These are phyloP conservation scores for Neurospora africana DNA, from an alignment of 495 filamentous ascomycete genomes.

Conservation along the genomic window DNA sequence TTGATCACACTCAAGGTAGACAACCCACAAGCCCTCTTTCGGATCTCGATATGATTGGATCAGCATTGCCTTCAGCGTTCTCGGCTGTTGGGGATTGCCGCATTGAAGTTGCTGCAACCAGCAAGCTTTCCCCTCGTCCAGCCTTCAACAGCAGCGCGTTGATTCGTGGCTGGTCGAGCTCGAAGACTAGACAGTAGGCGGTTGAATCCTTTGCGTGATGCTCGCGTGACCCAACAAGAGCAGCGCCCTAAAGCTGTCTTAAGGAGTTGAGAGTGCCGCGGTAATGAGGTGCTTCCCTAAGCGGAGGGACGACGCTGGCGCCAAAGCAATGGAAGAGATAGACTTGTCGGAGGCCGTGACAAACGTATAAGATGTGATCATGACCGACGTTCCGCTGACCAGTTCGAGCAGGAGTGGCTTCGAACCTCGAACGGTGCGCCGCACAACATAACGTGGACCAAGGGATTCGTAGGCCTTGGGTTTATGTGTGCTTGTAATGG, in stretches of 20 bases:
- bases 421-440: neutral
- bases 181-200: neutral
- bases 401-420: neutral
- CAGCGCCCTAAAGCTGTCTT: neutral
- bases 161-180: neutral
- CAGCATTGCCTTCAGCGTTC: too few relatives aligned
- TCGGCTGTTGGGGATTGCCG: too few relatives aligned
- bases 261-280: neutral
- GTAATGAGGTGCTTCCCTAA: neutral
- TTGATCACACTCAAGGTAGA: neutral
- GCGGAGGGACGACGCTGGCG: neutral
- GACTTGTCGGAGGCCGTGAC: neutral
- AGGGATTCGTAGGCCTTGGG: neutral
- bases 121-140: neutral
- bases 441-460: neutral
- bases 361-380: neutral
- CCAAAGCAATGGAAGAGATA: neutral
- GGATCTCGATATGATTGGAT: too few relatives aligned
- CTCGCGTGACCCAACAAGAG: neutral
- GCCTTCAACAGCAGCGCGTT: neutral
- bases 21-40: neutral
- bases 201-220: neutral
- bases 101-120: neutral
- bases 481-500: neutral
- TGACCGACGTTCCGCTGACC: accelerated